Percentiles rank a stretch among this genome's conserved stretches.
Conservation (phyloP, 352 stramenopile species). For the Phytophthora capsici region DNA sequence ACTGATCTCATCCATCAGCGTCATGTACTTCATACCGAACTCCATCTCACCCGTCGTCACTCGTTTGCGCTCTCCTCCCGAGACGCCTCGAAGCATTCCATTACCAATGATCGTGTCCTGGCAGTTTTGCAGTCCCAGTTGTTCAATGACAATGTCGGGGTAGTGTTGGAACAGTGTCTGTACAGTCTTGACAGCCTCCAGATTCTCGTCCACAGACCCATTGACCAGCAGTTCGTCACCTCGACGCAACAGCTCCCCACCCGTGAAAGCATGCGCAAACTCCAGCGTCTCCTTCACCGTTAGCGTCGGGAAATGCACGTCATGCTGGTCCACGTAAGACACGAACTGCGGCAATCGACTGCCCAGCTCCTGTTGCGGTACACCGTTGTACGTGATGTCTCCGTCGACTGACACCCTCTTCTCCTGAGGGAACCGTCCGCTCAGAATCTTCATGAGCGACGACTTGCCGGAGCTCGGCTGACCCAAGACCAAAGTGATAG, state of each 20-base stretch:
- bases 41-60: constrained; percentile 87
- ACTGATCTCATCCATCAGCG: constrained; percentile 85
- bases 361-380: constrained; percentile 15
- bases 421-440: constrained; percentile 34
- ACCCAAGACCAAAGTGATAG: constrained; percentile 30
- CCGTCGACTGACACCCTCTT: constrained; percentile 31
- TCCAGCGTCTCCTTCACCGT: constrained; percentile 74
- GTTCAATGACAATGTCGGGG: constrained; percentile 53
- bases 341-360: constrained; percentile 53
- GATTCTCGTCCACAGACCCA: constrained; percentile 31
- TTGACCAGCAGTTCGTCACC: constrained; percentile 29
- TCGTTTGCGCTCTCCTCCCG: constrained; percentile 66
- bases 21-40: constrained; percentile 66
- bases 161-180: constrained; percentile 36
- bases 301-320: constrained; percentile 53
- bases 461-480: constrained; percentile 36
- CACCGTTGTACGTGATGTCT: constrained; percentile 46
- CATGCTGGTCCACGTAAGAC: constrained; percentile 53
- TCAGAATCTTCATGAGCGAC: constrained; percentile 39
- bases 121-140: constrained; percentile 49
- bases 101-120: constrained; percentile 58
- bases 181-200: constrained; percentile 28
- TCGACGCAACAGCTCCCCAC: constrained; percentile 24
- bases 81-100: constrained; percentile 58
- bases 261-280: constrained; percentile 74